Base-by-base conservation (phyloP, 768 basidiomycete species). In the Kockovaella imperatae region DNA sequence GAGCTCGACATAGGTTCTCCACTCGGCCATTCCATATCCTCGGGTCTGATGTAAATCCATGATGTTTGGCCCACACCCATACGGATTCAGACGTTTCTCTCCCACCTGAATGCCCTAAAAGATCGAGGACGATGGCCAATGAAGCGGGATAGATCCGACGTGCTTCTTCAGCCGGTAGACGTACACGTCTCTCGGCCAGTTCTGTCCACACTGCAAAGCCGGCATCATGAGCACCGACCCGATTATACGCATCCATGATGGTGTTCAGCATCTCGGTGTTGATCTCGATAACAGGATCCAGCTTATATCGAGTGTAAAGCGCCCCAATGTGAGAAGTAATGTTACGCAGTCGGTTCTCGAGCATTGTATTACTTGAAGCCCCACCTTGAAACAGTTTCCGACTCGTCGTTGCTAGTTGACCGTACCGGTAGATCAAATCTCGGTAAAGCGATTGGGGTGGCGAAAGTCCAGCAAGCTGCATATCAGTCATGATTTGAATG, bases 221-320 rank as follows among this genome's bases (percentile, higher is more conserved):
- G 49, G 86, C 83, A 1, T 72, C 73, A 52, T 83, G 84, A 50
- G 80, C 80, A 4, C 80, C 81, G 5, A 83, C 75, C n/a, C 81
- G 82, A 58, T 85, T 81, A 70, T 91, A 96, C 0, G 86, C 82
- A 68, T 87, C 80, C 84, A 95, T 87, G 52, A 95, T 73, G 60
- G 86, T 80, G 64, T 89, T 91, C 78, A 84, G 82, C 11, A 88
- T 75, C 2, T 74, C 69, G 11, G 74, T 70, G 56, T 88, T 83
- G 2, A 87, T 83, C 7, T 82, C 77, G 48, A 90, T 71, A n/a
- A 79, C 77, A 13, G 83, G 76, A 60, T 90, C 87, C 34, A 90
- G 75, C n/a, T 80, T 82, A 62, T 93, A 76, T 47, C 80, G 74
- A 50, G 84, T 79, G 66, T 91, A 87, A 6, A 82, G 76, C 7